These are phyloP conservation scores for Chenopodium quinoa DNA, from an alignment of 148 eudicot species.

Conservation along the genomic window DNA sequence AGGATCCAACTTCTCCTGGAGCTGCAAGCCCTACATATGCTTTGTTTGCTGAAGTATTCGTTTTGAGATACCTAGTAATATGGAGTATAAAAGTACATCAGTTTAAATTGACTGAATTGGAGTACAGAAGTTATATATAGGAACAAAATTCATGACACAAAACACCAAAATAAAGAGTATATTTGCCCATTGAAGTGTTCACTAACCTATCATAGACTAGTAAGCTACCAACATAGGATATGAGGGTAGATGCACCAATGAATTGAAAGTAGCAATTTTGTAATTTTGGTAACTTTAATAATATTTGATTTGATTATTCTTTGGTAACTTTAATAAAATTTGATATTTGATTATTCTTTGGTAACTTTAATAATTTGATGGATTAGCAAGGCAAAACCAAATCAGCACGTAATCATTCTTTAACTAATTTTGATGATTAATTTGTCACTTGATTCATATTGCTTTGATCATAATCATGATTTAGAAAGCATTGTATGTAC, in stretches of 20 bases:
- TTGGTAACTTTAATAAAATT: neutral
- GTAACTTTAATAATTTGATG: neutral
- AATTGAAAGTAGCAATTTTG: neutral
- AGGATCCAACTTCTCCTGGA: constrained; percentile 58
- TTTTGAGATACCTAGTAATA: constrained; percentile 32
- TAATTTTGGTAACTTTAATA: neutral
- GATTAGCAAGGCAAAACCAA: neutral
- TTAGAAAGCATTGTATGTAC: too few species aligned
- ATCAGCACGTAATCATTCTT: neutral
- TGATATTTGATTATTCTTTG: neutral
- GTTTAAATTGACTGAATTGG: neutral
- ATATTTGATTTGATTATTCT: neutral
- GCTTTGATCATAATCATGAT: too few species aligned
- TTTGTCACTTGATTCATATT: too few species aligned
- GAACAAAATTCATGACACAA: neutral
- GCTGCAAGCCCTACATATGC: constrained; percentile 54
- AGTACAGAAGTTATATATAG: neutral
- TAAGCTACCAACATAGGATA: constrained; percentile 39
- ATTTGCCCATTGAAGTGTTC: neutral
- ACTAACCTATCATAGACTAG: constrained; percentile 58
- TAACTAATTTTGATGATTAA: too few species aligned
- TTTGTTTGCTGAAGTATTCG: constrained; percentile 33
- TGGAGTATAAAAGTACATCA: neutral
- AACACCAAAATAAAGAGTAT: constrained; percentile 5
- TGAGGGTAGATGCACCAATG: neutral